Evolutionary conservation across 805 yeast species (phyloP), one percentile per base, ranked within the genome.

Genomic region (Geotrichum ghanense): DNA sequence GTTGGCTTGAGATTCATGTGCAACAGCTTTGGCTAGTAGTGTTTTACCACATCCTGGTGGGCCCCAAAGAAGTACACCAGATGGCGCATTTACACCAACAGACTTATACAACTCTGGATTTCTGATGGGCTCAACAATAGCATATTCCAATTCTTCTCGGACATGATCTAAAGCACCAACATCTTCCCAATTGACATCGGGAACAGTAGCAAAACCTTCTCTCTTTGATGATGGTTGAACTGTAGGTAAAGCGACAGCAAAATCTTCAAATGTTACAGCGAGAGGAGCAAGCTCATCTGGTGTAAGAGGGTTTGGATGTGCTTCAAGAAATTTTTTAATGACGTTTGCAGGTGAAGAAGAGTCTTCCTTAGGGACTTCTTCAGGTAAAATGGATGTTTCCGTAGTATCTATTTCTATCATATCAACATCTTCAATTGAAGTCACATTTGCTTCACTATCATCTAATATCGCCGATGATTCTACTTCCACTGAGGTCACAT

Each of bases 21-120:
- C 98, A 2, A 92, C 97, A 1, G 98, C 98, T 59, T 92, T 92
- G 1, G 97, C 97, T 23, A 92, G 70, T 44, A 92, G 70, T 0
- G 98, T 92, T 61, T 92, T 92, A 73, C 98, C 98, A 68, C 97
- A 92, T 31, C 98, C 98, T 2, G 98, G 98, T 1, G 98, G 98
- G 0, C 98, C 98, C 98, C 98, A 92, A 72, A 92, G 75, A 22
- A 92, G 67, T 1, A 92, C 98, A 48, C 98, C 98, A 0, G 95
- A 88, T 2, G 97, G 97, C 0, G 97, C 96, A 46, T 87, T 78
- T 40, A 92, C 89, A 63, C 98, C 98, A 9, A 89, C 97, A 49
- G 80, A 78, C 52, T 78, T 80, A 60, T 84, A 92, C 19, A 90
- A 67, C 51, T 90, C 97, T 1, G 98, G 98, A 52, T 85, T 76